Percentiles rank a stretch among this genome's conserved stretches.
These are phyloP conservation scores for Heliocybe sulcata DNA, from an alignment of 1,284 basidiomycete species.

Conservation along the genomic window DNA sequence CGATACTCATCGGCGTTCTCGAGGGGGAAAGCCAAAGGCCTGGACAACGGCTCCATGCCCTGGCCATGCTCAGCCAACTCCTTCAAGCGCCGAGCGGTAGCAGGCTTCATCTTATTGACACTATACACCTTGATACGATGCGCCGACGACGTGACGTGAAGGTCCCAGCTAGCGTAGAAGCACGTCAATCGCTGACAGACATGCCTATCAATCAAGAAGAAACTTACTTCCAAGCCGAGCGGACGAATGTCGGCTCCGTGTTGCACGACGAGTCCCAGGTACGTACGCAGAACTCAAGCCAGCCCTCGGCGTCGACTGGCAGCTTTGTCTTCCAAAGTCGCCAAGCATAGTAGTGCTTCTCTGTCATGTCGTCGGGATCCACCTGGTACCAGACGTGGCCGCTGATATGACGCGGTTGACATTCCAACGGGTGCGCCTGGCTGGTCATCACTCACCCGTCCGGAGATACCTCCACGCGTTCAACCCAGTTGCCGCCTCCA, in stretches of 20 bases:
- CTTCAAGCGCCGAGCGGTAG: conserved; percentile 33
- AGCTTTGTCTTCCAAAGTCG: conserved; percentile 44
- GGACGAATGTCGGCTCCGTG: conserved; percentile 48
- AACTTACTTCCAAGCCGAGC: conserved; percentile 48
- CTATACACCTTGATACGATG: conserved; percentile 50
- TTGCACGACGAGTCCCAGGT: conserved; percentile 55
- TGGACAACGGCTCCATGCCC: conserved; percentile 31
- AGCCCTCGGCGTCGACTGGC: conserved; percentile 49
- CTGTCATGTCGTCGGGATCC: conserved; percentile 37
- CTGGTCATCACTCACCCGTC: conserved; percentile 31
- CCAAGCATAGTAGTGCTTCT: conserved; percentile 54
- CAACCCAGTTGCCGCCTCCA: conserved; percentile 49
- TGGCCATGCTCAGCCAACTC: conserved; percentile 31
- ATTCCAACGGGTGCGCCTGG: neutral
- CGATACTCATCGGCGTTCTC: conserved; percentile 33
- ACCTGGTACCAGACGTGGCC: conserved; percentile 45
- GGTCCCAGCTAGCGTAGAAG: conserved; percentile 34
- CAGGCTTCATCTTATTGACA: conserved; percentile 36
- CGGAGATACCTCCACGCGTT: conserved; percentile 45
- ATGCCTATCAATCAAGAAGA: neutral
- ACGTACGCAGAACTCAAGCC: conserved; percentile 52
- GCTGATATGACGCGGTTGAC: conserved; percentile 13
- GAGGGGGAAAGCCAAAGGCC: conserved; percentile 31
- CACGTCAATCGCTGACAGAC: neutral
- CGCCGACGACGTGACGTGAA: conserved; percentile 48